These are phyloP conservation scores for Saccharomycopsis malanga DNA, from an alignment of 805 yeast species.

Conservation along the genomic window DNA sequence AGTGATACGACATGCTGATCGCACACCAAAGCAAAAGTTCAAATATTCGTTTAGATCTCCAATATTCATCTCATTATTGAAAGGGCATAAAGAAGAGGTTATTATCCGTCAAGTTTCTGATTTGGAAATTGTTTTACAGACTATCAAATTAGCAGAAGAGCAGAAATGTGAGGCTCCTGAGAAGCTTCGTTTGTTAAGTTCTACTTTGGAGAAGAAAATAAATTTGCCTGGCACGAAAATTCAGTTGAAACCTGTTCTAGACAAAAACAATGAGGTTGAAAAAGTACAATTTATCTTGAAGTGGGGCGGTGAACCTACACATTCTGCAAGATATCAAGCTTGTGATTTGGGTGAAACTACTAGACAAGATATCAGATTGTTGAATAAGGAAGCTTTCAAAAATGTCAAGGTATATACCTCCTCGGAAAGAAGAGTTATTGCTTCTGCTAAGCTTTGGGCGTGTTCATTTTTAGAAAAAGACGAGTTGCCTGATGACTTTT, in stretches of 20 bases:
- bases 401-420: conserved; percentile 85
- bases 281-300: conserved; percentile 93
- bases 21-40: conserved; percentile 97
- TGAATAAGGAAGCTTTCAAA: conserved; percentile 77
- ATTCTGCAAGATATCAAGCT: conserved; percentile 92
- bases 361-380: conserved; percentile 81
- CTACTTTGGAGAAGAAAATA: conserved; percentile 84
- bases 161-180: conserved; percentile 72
- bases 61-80: conserved; percentile 74
- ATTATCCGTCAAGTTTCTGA: conserved; percentile 88
- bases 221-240: conserved; percentile 93
- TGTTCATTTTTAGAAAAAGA: conserved; percentile 63
- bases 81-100: conserved; percentile 94
- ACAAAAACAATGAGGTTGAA: conserved; percentile 65
- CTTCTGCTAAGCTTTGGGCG: conserved; percentile 85
- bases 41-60: conserved; percentile 90
- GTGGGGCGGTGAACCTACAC: conserved; percentile 99
- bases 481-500: conserved; percentile 66
- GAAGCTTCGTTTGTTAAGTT: conserved; percentile 67
- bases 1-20: conserved; percentile 93
- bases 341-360: conserved; percentile 92
- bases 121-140: conserved; percentile 74
- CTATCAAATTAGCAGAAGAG: conserved; percentile 75
- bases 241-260: conserved; percentile 83
- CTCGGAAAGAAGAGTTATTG: conserved; percentile 89